These are phyloP conservation scores for Phytophthora sansomeana DNA, from an alignment of 352 stramenopile genomes.

Conservation along the genomic window DNA sequence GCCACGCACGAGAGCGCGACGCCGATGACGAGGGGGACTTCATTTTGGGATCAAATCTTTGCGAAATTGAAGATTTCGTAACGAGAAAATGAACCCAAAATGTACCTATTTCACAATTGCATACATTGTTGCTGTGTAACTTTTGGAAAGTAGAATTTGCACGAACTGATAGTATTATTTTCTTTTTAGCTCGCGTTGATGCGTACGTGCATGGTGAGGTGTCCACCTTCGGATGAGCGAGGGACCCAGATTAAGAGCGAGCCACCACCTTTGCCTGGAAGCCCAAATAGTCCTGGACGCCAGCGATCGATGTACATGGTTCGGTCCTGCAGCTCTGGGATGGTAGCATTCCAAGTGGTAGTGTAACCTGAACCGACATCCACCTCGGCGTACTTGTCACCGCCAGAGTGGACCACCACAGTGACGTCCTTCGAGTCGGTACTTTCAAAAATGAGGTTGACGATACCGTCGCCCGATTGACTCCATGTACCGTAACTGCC, in stretches of 20 bases:
- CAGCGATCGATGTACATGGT: conserved; percentile 38
- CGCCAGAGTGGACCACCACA: conserved; percentile 1
- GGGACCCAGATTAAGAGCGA: conserved; percentile 12
- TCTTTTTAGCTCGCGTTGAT: conserved; percentile 17
- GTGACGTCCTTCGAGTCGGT: conserved; percentile 2
- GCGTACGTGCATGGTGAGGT: conserved; percentile 13
- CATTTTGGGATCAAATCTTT: no score
- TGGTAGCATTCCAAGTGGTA: conserved; percentile 24
- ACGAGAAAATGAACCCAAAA: no score
- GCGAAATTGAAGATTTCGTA: no score
- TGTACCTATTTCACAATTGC: no score
- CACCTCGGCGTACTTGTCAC: background rate
- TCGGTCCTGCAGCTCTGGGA: conserved; percentile 43
- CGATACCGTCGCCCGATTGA: background rate
- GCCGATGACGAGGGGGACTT: background rate
- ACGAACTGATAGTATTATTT: no score
- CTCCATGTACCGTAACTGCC: conserved; percentile 4
- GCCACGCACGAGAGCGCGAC: conserved; percentile 4
- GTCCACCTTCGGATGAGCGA: background rate
- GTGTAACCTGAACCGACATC: background rate
- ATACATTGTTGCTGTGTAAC: no score
- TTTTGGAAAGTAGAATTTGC: no score
- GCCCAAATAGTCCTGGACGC: conserved; percentile 5
- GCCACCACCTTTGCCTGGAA: background rate
- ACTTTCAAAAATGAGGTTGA: conserved; percentile 5